Percentiles rank a stretch among this genome's conserved stretches.
Conservation (phyloP, 768 basidiomycete genomes). For the Porphyrellus cyaneotinctus region DNA sequence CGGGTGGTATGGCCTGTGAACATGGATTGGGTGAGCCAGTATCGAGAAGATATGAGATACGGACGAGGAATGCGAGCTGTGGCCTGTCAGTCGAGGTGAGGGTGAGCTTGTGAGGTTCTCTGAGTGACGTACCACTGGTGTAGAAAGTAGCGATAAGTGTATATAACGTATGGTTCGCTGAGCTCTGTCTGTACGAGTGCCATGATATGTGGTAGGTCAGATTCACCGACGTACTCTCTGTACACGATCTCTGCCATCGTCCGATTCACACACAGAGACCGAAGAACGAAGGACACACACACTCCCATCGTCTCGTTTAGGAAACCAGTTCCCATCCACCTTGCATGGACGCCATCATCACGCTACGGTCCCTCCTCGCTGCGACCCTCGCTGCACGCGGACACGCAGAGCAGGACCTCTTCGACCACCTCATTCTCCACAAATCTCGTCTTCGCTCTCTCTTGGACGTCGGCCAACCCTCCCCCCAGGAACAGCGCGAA, state of each 20-base stretch:
- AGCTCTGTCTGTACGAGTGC: conserved; percentile 86
- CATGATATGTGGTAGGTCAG: conserved; percentile 81
- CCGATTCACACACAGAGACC: too few species aligned
- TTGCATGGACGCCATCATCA: conserved; percentile 52
- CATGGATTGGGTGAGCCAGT: not conserved
- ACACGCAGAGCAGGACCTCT: conserved; percentile 67
- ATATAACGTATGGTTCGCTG: conserved; percentile 93
- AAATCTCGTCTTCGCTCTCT: conserved; percentile 59
- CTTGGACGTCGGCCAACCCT: conserved; percentile 61
- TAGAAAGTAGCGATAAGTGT: conserved; percentile 96
- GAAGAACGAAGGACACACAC: too few species aligned
- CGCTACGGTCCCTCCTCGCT: conserved; percentile 51
- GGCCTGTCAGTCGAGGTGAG: conserved; percentile 52
- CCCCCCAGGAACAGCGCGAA: conserved; percentile 62
- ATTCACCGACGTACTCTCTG: conserved; percentile 71
- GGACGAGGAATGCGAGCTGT: conserved; percentile 78
- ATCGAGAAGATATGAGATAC: not conserved
- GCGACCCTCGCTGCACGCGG: conserved; percentile 44
- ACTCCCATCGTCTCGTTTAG: too few species aligned
- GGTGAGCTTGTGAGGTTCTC: too few species aligned
- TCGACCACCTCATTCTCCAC: conserved; percentile 68
- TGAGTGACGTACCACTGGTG: conserved; percentile 93
- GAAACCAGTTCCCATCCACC: not conserved
- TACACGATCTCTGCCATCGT: conserved; percentile 44
- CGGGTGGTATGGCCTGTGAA: conserved; percentile 25